Evolutionary conservation across 257 asterid species (phyloP).

Genomic region (Solanum chilense): DNA sequence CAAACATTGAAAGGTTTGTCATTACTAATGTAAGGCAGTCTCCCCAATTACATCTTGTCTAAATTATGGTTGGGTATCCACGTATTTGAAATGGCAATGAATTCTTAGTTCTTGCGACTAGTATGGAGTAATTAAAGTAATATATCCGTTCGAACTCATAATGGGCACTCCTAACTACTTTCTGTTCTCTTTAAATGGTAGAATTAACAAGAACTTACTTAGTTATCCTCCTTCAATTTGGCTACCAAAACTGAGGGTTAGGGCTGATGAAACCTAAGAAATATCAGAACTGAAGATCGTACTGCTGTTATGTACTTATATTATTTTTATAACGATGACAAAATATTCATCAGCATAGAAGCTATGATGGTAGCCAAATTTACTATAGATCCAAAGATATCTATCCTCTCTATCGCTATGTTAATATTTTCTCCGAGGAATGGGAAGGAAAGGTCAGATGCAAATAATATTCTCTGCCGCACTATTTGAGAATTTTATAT

Average conservation of each 20-base stretch:
- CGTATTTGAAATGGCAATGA: background rate
- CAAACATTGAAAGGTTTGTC: background rate
- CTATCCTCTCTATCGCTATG: background rate
- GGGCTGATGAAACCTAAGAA: background rate
- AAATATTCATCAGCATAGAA: background rate
- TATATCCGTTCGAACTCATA: background rate
- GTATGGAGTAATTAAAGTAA: background rate
- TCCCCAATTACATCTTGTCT: background rate
- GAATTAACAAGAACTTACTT: background rate
- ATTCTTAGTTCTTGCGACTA: background rate
- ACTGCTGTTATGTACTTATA: background rate
- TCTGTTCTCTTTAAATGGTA: background rate
- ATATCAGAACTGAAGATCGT: background rate
- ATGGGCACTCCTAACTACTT: background rate
- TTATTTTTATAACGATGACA: background rate
- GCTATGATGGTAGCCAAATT: background rate
- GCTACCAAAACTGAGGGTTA: background rate
- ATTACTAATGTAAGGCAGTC: background rate
- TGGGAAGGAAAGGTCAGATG: background rate
- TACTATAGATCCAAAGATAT: background rate
- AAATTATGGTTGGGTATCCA: background rate
- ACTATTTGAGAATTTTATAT: background rate
- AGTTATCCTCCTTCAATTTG: background rate
- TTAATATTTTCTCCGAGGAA: background rate
- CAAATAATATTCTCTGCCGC: background rate